These are phyloP conservation scores for Didymella lethalis DNA, from an alignment of 2,329 filamentous ascomycete genomes.

Conservation along the genomic window DNA sequence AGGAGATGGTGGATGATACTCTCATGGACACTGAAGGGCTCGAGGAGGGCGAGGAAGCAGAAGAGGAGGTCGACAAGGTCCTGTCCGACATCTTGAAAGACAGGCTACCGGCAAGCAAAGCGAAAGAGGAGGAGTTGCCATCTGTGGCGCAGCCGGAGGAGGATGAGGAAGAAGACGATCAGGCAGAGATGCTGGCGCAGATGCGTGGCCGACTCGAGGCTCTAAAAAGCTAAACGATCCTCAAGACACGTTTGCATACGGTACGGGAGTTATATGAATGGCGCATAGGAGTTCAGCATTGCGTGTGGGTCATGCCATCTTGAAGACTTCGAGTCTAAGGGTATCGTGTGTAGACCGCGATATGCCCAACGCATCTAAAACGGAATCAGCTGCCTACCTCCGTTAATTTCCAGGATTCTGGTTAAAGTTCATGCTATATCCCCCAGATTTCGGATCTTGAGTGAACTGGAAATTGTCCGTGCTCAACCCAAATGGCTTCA, in stretches of 20 bases:
- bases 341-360: constrained; percentile 9
- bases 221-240: constrained; percentile 74
- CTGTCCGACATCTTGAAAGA: constrained; percentile 90
- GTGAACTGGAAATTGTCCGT: constrained; percentile 95
- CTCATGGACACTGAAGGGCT: constrained; percentile 74
- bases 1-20: constrained; percentile 93
- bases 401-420: constrained; percentile 46
- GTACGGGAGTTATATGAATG: neutral
- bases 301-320: neutral
- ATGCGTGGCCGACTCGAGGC: constrained; percentile 93
- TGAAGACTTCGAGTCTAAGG: constrained; percentile 3
- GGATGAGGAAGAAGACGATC: constrained; percentile 84
- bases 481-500: constrained; percentile 92
- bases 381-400: too few species aligned
- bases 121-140: constrained; percentile 61
- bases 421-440: constrained; percentile 92
- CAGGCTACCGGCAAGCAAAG: constrained; percentile 72
- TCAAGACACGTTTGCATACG: neutral
- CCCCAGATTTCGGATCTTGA: constrained; percentile 87
- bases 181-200: constrained; percentile 89
- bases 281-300: constrained; percentile 2
- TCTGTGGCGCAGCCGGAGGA: constrained; percentile 64
- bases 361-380: neutral
- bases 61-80: constrained; percentile 85
- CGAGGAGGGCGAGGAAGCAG: constrained; percentile 76